phyloP scores from a whole-genome alignment of 1,284 basidiomycete genomes.

The Microbotryomycetes sp. region DNA sequence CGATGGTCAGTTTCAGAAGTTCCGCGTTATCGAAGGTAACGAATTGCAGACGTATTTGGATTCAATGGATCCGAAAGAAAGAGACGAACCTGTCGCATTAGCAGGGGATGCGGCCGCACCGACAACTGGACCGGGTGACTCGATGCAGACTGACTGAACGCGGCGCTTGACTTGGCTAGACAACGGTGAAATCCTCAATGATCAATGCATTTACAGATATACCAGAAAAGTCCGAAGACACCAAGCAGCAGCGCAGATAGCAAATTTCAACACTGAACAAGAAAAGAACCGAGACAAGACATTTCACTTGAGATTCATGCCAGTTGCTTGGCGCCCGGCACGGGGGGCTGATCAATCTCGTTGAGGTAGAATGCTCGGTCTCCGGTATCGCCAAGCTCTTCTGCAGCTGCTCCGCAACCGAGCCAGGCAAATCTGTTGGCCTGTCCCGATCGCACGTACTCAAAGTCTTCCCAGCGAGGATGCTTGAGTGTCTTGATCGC shows the following conservation, averaged over 20 bases:
- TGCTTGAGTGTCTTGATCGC: constrained; percentile 49
- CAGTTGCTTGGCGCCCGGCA: no score
- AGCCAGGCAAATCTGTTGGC: constrained; percentile 20
- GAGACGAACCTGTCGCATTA: not conserved
- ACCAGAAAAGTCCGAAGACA: no score
- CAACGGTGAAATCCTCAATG: no score
- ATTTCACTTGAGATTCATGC: no score
- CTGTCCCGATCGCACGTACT: constrained; percentile 38
- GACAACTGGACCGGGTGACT: not conserved
- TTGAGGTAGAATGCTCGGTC: constrained; percentile 23
- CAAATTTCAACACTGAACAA: no score
- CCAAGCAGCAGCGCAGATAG: no score
- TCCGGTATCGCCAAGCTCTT: constrained; percentile 4
- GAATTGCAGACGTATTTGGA: constrained; percentile 35
- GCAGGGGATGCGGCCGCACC: not conserved
- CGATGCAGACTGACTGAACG: not conserved
- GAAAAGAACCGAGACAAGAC: no score
- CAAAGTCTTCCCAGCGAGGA: constrained; percentile 61
- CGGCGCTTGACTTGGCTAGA: no score
- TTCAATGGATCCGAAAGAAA: constrained; percentile 28
- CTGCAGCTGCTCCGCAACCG: constrained; percentile 13
- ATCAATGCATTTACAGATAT: no score
- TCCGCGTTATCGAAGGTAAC: constrained; percentile 69
- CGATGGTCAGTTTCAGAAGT: constrained; percentile 55
- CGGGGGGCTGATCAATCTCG: constrained; percentile 20